A percentile compares a stretch with the other conserved stretches of the same genome.
Conservation (phyloP, 2,329 filamentous ascomycete species). For the Daldinia sp. region DNA sequence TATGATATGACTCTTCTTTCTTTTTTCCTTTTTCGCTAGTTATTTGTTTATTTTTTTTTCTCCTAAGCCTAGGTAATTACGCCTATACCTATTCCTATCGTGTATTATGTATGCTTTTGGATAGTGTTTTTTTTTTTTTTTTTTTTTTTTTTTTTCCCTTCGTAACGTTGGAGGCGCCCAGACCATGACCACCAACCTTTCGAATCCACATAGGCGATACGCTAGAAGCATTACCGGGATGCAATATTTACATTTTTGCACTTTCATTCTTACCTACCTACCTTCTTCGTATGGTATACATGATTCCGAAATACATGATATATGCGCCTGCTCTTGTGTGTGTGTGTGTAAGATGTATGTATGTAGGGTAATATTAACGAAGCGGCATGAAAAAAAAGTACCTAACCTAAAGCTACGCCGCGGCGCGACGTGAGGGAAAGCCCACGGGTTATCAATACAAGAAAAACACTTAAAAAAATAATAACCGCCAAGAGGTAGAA, state of each 20-base stretch:
- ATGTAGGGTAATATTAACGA: conserved; percentile 3
- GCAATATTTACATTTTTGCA: conserved; percentile 1
- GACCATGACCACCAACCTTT: conserved; percentile 14
- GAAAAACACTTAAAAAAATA: not conserved
- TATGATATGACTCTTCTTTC: not conserved
- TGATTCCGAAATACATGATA: conserved; percentile 9
- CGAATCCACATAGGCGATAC: conserved; percentile 34
- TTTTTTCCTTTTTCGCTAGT: conserved; percentile 1
- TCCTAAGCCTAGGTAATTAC: not conserved
- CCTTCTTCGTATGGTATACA: conserved; percentile 7
- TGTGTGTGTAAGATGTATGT: too few relatives aligned
- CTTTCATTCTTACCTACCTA: not conserved
- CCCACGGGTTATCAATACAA: not conserved
- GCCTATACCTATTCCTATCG: not conserved
- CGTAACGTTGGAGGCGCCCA: conserved; percentile 36
- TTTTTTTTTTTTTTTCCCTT: not conserved
- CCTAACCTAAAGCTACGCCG: not conserved
- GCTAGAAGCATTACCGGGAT: conserved; percentile 20
- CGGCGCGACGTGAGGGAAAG: conserved; percentile 29
- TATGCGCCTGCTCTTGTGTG: not conserved
- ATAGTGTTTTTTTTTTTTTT: not conserved
- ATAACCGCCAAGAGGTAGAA: not conserved
- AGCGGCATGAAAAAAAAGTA: conserved; percentile 5
- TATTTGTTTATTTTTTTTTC: not conserved
- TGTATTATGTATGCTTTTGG: not conserved